These are phyloP conservation scores for Talaromyces sp. DNA, from an alignment of 2,329 filamentous ascomycete species.

Conservation along the genomic window DNA sequence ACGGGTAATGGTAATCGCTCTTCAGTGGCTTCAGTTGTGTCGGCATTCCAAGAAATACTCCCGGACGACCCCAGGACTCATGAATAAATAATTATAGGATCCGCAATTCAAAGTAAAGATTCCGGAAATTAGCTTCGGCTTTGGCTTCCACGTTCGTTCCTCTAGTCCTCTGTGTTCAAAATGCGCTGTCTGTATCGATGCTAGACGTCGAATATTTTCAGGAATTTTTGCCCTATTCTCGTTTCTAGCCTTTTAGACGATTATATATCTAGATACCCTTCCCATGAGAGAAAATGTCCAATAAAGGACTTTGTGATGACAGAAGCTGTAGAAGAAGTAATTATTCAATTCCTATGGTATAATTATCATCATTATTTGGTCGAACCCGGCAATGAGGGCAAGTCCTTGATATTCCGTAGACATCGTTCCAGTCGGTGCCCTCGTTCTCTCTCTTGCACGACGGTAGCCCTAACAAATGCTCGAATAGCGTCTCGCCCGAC, in stretches of 20 bases:
- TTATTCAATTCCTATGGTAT: slow-evolving; percentile 1
- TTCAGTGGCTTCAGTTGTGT: background rate
- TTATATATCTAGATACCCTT: slow-evolving; percentile 13
- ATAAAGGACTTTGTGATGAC: background rate
- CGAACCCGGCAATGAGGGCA: slow-evolving; percentile 1
- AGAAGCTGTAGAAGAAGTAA: background rate
- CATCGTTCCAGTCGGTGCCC: slow-evolving; percentile 78
- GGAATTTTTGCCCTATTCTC: slow-evolving; percentile 17
- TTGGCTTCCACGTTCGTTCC: background rate
- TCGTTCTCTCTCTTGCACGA: slow-evolving; percentile 74
- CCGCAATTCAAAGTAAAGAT: background rate
- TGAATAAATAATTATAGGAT: background rate
- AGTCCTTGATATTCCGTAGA: slow-evolving; percentile 57
- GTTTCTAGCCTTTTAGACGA: background rate
- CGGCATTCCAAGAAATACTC: background rate
- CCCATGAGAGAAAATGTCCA: background rate
- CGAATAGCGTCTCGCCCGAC: slow-evolving; percentile 71
- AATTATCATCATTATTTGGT: slow-evolving; percentile 2
- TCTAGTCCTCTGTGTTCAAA: background rate
- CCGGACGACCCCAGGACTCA: slow-evolving; percentile 8
- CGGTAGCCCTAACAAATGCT: slow-evolving; percentile 71
- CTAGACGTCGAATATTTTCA: background rate
- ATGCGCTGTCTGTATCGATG: slow-evolving; percentile 15
- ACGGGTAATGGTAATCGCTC: background rate
- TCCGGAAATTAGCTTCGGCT: background rate